Evolutionary conservation across 345 rosid species (phyloP), one percentile per base, ranked within the genome.

Genomic region (Ricinus communis): DNA sequence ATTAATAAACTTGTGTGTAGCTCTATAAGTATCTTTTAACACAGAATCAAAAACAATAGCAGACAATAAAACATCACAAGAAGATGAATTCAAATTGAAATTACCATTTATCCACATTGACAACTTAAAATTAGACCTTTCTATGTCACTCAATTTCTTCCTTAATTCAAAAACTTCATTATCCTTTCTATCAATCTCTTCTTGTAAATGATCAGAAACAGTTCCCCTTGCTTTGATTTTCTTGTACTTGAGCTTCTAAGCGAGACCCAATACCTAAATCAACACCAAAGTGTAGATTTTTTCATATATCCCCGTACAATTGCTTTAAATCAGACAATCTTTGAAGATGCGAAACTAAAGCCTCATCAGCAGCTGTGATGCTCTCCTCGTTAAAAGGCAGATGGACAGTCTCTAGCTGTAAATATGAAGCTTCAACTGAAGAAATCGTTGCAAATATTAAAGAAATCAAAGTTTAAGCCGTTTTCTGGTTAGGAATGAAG

Each of bases 171-270:
- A 76, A 43, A 90, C 97, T 62, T 87, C 81, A 27, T 73, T 76
- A 51, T 87, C 97, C 72, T 87, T 88, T 6, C 75, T 77, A 76
- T 95, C 97, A 66, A 95, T 91, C 76, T 87, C 91, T 50, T 81
- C 87, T 76, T 95, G 99, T 71, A 92, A 81, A 46, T 91, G 87
- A 68, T 90, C 83, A 0, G 96, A 90, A 19, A 91, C 83, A 3
- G 83, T 86, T 71, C 77, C 93, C 47, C 87, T 90, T 92, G 91
- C 95, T 92, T 73, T 95, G 99, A 75, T 95, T 92, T 82, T 95
- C 97, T 55, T 87, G 88, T 14, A 95, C 99, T 47, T 82, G 86
- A 80, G 95, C 96, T 67, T 95, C 99, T 77, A 90, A 85, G 53
- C 87, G 83, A 31, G 99, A 92, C 77, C 91, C 88, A 80, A 89